Conservation (phyloP, 192 early-diverging fungal genomes). For the Piromyces sp. region DNA sequence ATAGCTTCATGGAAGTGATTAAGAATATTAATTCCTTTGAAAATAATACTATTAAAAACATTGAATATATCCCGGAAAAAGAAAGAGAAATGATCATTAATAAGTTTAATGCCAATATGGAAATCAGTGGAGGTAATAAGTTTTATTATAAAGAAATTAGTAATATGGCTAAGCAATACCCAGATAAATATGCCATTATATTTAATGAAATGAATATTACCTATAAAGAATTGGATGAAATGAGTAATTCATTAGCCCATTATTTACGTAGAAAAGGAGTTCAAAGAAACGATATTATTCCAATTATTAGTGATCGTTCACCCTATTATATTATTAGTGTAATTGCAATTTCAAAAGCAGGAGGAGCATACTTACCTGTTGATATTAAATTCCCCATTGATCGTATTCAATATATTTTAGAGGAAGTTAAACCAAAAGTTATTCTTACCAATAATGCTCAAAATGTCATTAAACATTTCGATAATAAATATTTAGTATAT, state of each 20-base stretch:
- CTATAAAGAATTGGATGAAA: neutral
- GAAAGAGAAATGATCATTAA: neutral
- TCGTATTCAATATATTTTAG: conserved; percentile 7
- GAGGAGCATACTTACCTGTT: conserved; percentile 15
- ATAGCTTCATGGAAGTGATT: neutral
- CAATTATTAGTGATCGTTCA: neutral
- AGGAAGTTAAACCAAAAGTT: neutral
- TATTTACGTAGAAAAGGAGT: neutral
- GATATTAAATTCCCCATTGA: conserved; percentile 11
- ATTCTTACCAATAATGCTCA: neutral
- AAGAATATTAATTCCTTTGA: neutral
- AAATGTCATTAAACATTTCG: neutral
- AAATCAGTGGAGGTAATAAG: neutral
- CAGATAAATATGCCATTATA: neutral
- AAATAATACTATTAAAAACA: neutral
- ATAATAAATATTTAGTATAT: neutral
- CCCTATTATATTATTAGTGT: conserved; percentile 1
- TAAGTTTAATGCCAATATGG: neutral
- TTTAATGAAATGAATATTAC: neutral
- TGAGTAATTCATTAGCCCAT: neutral
- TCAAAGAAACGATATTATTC: neutral
- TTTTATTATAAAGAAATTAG: neutral
- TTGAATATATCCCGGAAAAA: neutral
- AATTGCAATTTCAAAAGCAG: conserved; percentile 11
- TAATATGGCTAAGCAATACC: neutral